Base-by-base conservation (phyloP, 805 yeast species). In the Ogataea zsoltii region DNA sequence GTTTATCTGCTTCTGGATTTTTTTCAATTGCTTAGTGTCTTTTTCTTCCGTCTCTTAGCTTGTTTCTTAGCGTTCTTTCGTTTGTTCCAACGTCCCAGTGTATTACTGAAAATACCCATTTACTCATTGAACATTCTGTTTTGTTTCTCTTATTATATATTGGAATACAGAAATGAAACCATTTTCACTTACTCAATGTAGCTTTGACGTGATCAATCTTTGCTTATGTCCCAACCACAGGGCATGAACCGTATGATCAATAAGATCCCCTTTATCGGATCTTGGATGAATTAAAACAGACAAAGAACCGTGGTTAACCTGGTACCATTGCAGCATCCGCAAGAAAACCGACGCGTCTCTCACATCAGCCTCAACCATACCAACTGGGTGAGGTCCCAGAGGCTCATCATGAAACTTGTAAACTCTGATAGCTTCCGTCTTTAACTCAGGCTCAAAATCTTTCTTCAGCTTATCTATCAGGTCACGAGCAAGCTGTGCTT, bases 361-460 rank as follows among this genome's bases (percentile, higher is more conserved):
- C 46, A 77, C 75, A 59, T 80, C 85, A 21, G 74, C 53, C 54
- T 80, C 84, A 68, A 78, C 80, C 84, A 80, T 80, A 31, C 69
- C 72, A 25, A 73, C 62, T 0, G 83, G 81, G 51, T 80, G 84
- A 2, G 85, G 85, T 0, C 85, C 85, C 23, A 80, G 56, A 19
- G 80, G 75, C 34, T 62, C 60, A 31, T 72, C 74, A 70, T 76
- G 75, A 25, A 75, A 62, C 46, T 69, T 69, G 60, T 70, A 68
- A 3, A 77, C 68, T 44, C 78, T 54, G 10, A 76, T 63, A 17
- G 63, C 58, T 1, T 77, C 79, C 2, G 58, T 48, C 21, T 58
- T 70, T 23, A 74, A 60, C 25, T 51, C 56, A 13, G 41, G 34
- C n/a, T 33, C 28, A 38, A 56, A 56, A 7, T 49, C 54, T 2